A percentile compares a stretch with the other conserved stretches of the same genome.
Conservation (phyloP, 805 yeast genomes). For the Kodamaea kakaduensis region DNA sequence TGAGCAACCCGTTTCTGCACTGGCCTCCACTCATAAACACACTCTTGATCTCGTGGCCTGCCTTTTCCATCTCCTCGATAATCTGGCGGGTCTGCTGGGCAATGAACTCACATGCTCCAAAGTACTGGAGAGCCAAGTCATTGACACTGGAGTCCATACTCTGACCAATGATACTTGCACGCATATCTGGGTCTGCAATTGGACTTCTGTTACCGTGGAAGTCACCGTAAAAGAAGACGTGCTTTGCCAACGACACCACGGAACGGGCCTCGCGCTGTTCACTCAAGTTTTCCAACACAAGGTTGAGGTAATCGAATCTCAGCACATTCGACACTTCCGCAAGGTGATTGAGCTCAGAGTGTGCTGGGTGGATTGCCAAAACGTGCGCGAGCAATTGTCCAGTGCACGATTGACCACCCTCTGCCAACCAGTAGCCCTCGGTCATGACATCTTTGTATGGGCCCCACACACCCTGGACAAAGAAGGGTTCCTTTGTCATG, state of each 20-base stretch:
- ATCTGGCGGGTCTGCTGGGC: constrained; percentile 97
- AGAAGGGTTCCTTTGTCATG: constrained; percentile 76
- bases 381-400: constrained; percentile 92
- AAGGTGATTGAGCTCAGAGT: constrained; percentile 59
- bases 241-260: constrained; percentile 75
- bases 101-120: constrained; percentile 95
- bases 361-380: constrained; percentile 84
- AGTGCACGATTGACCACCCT: constrained; percentile 98
- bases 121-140: constrained; percentile 77
- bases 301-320: constrained; percentile 79
- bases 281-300: constrained; percentile 64
- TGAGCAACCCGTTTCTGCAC: constrained; percentile 84
- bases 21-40: constrained; percentile 96
- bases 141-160: constrained; percentile 86
- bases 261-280: constrained; percentile 57
- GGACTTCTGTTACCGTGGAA: constrained; percentile 96
- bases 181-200: constrained; percentile 92
- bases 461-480: constrained; percentile 98
- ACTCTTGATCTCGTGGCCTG: constrained; percentile 73
- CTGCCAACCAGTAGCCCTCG: constrained; percentile 91
- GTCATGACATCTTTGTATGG: constrained; percentile 93
- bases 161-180: constrained; percentile 87
- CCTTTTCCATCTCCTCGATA: constrained; percentile 72
- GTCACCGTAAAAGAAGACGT: constrained; percentile 92
- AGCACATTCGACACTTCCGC: constrained; percentile 69